Evolutionary conservation across 2,329 filamentous ascomycete species (phyloP), one percentile per base, ranked within the genome.

Genomic region (Ophiocordyceps unilateralis): DNA sequence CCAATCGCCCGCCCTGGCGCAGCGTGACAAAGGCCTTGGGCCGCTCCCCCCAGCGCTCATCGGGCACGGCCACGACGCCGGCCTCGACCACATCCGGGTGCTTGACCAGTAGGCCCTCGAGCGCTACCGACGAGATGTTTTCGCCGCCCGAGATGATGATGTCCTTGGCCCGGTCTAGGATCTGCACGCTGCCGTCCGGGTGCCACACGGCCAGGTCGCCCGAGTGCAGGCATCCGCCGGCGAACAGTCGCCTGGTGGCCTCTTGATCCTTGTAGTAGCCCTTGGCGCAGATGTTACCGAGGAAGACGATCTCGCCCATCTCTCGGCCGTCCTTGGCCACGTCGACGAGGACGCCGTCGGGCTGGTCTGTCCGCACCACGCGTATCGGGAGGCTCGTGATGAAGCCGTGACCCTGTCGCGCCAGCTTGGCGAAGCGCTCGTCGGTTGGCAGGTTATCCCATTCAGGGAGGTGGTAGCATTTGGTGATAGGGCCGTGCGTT

Each of bases 141-240:
- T 98, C 91, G 45, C 91, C 91, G 40, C 89, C 88, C 43, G 84
- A 93, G 48, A 98, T 98, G 55, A 98, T 98, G 43, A 98, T 95
- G 57, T 98, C 91, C 67, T 98, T 98, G 14, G 86, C 84, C 19
- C 91, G 74, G 62, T 98, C 91, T 45, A 93, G 67, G 49, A 98
- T 94, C 66, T 96, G 86, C 39, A 87, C 80, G 45, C 84, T 82
- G 2, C 89, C 88, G 57, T 96, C 91, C 0, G 81, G 72, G 63
- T 95, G 85, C 83, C 84, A 88, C 1, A 96, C 88, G 1, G 91
- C 91, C 41, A 98, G 62, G 59, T 98, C 91, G 1, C 91, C 91
- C 15, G 83, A 89, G 62, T 94, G 91, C 53, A 87, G 65, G 19
- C 80, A 86, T 3, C 88, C 88, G 7, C 91, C 91, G 0, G 77